A percentile compares a stretch with the other conserved stretches of the same genome.
Conservation (phyloP, 371 early-diverging fungal species). For the Parasitella parasitica region DNA sequence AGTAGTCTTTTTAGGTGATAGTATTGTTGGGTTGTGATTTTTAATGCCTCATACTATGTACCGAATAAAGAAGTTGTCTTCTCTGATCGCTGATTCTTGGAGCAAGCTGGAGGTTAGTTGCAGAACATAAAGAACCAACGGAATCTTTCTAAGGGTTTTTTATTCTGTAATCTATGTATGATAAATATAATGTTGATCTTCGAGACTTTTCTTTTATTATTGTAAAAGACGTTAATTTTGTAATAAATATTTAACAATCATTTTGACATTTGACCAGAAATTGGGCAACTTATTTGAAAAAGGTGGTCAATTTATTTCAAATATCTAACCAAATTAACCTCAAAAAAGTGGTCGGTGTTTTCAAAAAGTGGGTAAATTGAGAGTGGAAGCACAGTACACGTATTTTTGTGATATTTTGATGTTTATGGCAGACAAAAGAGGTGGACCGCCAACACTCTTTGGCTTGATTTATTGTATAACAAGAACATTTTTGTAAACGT, state of each 20-base stretch:
- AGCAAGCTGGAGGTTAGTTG: conserved; percentile 9
- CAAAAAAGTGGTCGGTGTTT: no score
- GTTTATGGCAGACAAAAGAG: no score
- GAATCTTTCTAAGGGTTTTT: conserved; percentile 4
- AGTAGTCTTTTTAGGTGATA: conserved; percentile 12
- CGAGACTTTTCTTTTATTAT: conserved; percentile 3
- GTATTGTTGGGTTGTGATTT: conserved; percentile 8
- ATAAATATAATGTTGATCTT: conserved; percentile 9
- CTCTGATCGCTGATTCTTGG: conserved; percentile 7
- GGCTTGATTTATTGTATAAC: no score
- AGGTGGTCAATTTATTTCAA: no score
- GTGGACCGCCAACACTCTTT: no score
- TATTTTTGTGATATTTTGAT: no score
- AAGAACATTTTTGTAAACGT: no score
- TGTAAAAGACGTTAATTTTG: no score
- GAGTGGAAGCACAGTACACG: no score
- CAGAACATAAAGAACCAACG: conserved; percentile 4
- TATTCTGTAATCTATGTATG: conserved; percentile 5
- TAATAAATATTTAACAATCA: background rate
- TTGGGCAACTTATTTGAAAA: background rate
- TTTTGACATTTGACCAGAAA: background rate
- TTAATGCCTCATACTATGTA: conserved; percentile 11
- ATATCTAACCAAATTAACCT: no score
- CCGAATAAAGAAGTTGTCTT: conserved; percentile 5
- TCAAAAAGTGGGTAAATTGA: no score